Percentiles rank a stretch among this genome's conserved stretches.
phyloP scores from a whole-genome alignment of 257 asterid species.

The Ocimum tenuiflorum region DNA sequence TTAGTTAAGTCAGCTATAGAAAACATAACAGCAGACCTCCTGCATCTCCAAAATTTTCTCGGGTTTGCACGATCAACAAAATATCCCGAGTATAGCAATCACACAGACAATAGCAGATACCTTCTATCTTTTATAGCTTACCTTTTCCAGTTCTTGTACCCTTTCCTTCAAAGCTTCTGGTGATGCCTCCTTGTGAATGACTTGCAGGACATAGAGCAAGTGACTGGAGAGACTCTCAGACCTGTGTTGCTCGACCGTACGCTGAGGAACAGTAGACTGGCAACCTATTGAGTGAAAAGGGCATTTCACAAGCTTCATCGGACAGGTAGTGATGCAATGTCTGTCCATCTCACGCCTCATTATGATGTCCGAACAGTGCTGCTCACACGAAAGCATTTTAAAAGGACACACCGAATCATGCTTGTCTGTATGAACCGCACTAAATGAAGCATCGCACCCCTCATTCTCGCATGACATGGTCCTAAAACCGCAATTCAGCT shows the following conservation, averaged over 20 bases:
- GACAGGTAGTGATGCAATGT: constrained; percentile 26
- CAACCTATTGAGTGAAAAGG: constrained; percentile 23
- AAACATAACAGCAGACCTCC: not conserved
- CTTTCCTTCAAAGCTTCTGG: constrained; percentile 13
- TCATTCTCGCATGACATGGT: constrained; percentile 17
- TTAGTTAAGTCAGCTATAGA: not conserved
- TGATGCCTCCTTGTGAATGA: constrained; percentile 18
- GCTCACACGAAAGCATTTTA: constrained; percentile 22
- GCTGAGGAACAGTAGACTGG: constrained; percentile 24
- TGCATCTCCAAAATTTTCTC: not conserved
- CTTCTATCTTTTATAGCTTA: not conserved
- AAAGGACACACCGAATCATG: constrained; percentile 22
- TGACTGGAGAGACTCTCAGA: constrained; percentile 13
- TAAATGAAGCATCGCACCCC: constrained; percentile 23
- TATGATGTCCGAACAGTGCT: constrained; percentile 13
- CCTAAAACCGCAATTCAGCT: constrained; percentile 18
- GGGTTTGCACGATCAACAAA: not conserved
- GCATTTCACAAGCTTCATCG: constrained; percentile 26
- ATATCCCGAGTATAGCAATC: not conserved
- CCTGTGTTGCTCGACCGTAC: constrained; percentile 25
- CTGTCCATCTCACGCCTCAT: constrained; percentile 29
- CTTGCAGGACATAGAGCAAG: constrained; percentile 12
- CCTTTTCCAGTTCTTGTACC: constrained; percentile 19
- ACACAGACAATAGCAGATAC: constrained; percentile 1
- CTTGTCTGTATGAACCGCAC: constrained; percentile 21